These are phyloP conservation scores for Aspergillus proliferans DNA, from an alignment of 2,329 filamentous ascomycete genomes.

Conservation along the genomic window DNA sequence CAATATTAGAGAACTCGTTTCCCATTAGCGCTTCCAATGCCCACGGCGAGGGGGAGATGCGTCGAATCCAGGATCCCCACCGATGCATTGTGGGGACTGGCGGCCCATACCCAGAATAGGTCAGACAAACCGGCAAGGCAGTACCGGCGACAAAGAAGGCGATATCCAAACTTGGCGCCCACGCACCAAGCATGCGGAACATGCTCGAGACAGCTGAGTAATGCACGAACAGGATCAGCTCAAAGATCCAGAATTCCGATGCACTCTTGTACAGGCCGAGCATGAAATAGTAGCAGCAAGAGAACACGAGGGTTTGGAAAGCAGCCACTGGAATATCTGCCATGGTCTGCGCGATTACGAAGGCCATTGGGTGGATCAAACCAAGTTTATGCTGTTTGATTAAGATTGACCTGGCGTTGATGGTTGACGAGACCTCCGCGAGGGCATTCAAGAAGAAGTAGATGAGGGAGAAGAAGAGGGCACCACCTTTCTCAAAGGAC, in stretches of 20 bases:
- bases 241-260: conserved; percentile 72
- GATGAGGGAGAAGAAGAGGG: conserved; percentile 71
- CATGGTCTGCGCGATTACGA: conserved; percentile 77
- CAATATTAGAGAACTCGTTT: conserved; percentile 70
- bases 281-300: conserved; percentile 75
- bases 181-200: conserved; percentile 67
- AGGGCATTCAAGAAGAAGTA: conserved; percentile 89
- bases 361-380: conserved; percentile 72
- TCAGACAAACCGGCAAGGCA: conserved; percentile 65
- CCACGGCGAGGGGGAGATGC: conserved; percentile 67
- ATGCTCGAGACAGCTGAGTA: conserved; percentile 71
- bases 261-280: conserved; percentile 61
- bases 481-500: conserved; percentile 74
- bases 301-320: conserved; percentile 65
- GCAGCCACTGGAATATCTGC: conserved; percentile 70
- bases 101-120: conserved; percentile 70
- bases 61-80: conserved; percentile 76
- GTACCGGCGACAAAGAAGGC: conserved; percentile 77
- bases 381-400: conserved; percentile 81
- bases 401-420: conserved; percentile 69
- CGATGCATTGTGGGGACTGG: conserved; percentile 68
- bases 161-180: conserved; percentile 76
- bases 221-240: conserved; percentile 61
- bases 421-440: conserved; percentile 66
- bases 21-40: conserved; percentile 75